Evolutionary conservation across 345 rosid species (phyloP), one percentile per base, ranked within the genome.

Genomic region (Nasturtium officinale): DNA sequence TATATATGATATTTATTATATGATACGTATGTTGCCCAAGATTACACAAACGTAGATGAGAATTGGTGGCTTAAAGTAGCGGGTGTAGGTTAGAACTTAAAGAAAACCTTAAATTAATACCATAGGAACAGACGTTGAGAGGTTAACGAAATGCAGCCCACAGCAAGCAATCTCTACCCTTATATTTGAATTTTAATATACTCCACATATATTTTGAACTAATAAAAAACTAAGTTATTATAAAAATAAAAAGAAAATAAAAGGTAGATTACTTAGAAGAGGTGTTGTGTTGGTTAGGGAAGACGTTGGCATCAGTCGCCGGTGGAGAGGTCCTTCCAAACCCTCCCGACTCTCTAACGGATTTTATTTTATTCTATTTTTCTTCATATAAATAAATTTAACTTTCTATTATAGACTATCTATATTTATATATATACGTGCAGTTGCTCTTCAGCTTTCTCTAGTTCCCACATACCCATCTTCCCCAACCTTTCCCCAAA

Each of bases 241-340:
- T 10, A 69, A 43, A 25, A 47, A 42, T 9, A 23, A 13, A 58
- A 0, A 28, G 12, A 33, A 46, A 35, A 18, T 25, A 25, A 52
- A 70, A 67, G 69, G 69, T 72, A 48, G 82, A 72, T 85, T 82
- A 85, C 85, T 83, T 85, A 77, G 73, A 84, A 81, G 56, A 13
- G 79, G 69, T 60, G 74, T 67, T 56, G 71, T 62, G 78, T 84
- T 82, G 78, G 92, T 89, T 87, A 87, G 96, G 81, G 90, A 67
- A 81, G 74, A 87, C 82, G 87, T 89, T 82, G 80, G 84, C 93
- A 82, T 85, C 91, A 83, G 64, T 80, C 81, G 65, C 85, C 80
- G 76, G 78, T 72, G 65, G 59, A 76, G 66, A 72, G 73, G 71
- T 78, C 89, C 78, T 75, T 76, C 89, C 84, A 79, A 84, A 79